phyloP scores from a whole-genome alignment of 2,329 filamentous ascomycete genomes.

The Aspergillus fijiensis region DNA sequence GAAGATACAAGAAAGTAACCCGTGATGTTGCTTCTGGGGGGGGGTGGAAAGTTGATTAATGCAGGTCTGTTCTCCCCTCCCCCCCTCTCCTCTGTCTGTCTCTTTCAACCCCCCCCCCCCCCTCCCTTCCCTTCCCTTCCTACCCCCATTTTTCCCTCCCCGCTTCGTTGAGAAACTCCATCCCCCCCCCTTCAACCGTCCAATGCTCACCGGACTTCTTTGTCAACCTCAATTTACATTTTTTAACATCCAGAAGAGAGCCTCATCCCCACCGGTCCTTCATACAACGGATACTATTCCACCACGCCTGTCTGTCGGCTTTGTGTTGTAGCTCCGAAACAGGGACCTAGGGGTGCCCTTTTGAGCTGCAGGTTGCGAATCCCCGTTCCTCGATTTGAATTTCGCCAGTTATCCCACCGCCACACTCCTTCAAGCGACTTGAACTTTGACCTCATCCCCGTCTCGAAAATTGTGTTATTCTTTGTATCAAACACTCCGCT shows the following conservation, averaged over 20 bases:
- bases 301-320: conserved; percentile 12
- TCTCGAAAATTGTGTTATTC: neutral
- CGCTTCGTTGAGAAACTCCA: neutral
- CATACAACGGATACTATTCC: neutral
- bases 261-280: neutral
- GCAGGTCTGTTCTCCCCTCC: neutral
- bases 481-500: neutral
- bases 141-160: neutral
- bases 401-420: conserved; percentile 11
- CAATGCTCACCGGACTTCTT: neutral
- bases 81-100: neutral
- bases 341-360: conserved; percentile 29
- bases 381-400: conserved; percentile 18
- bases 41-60: neutral
- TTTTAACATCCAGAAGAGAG: neutral
- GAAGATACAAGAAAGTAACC: neutral
- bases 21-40: neutral
- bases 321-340: conserved; percentile 26
- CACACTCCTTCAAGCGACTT: conserved; percentile 13
- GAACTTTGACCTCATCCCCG: neutral
- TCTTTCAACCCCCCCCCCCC: neutral
- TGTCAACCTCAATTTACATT: neutral
- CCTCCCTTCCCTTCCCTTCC: neutral
- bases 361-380: conserved; percentile 24
- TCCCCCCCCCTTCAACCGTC: neutral